These are phyloP conservation scores for Luzula sylvatica DNA, from an alignment of 176 grass and related monocot species.

Conservation along the genomic window DNA sequence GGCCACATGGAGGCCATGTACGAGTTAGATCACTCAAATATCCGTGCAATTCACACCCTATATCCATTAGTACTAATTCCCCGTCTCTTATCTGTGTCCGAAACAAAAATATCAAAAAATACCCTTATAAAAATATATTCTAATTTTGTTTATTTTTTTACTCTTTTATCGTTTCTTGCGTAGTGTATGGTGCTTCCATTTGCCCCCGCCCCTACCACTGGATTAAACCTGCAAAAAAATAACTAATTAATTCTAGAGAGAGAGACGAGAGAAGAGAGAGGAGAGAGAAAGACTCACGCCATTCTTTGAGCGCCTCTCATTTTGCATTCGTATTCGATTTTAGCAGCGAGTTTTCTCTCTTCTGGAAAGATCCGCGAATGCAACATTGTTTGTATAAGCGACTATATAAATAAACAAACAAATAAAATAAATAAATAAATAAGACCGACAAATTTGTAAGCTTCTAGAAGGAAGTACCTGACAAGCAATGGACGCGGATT, in stretches of 20 bases:
- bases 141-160: slow-evolving; percentile 23
- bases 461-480: no score
- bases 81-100: slow-evolving; percentile 69
- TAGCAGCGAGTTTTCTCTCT: slow-evolving; percentile 74
- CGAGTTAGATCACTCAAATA: slow-evolving; percentile 87
- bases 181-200: slow-evolving; percentile 95
- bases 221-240: slow-evolving; percentile 69
- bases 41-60: slow-evolving; percentile 95
- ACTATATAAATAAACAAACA: slow-evolving; percentile 28
- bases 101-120: no score
- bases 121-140: background rate
- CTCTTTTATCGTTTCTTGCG: slow-evolving; percentile 77
- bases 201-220: slow-evolving; percentile 70
- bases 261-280: slow-evolving; percentile 7
- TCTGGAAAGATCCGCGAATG: slow-evolving; percentile 58
- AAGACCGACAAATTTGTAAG: no score
- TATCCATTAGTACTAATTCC: slow-evolving; percentile 89
- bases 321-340: slow-evolving; percentile 91
- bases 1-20: slow-evolving; percentile 69
- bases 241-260: background rate
- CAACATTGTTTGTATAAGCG: slow-evolving; percentile 95
- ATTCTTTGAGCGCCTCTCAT: slow-evolving; percentile 96
- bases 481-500: slow-evolving; percentile 22
- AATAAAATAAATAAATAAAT: background rate
- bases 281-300: slow-evolving; percentile 52